A percentile compares a stretch with the other conserved stretches of the same genome.
phyloP scores from a whole-genome alignment of 345 rosid species.

The Euphorbia peplus region DNA sequence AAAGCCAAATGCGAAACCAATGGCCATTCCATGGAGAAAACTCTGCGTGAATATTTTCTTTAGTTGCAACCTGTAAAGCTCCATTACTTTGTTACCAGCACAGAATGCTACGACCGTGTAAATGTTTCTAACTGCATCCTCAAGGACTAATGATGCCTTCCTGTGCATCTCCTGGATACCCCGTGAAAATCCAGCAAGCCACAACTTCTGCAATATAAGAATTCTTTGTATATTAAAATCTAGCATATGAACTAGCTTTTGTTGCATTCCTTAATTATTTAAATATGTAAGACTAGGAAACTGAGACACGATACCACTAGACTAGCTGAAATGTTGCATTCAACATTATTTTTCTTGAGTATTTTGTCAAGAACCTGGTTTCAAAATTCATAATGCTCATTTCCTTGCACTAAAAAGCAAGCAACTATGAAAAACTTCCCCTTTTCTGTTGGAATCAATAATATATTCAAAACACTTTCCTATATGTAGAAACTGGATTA shows the following conservation, averaged over 20 bases:
- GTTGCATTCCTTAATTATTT: background rate
- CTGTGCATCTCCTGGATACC: slow-evolving; percentile 99
- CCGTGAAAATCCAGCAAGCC: slow-evolving; percentile 99
- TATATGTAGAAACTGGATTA: background rate
- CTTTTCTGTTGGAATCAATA: background rate
- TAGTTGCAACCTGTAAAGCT: slow-evolving; percentile 84
- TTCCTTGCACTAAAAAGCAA: background rate
- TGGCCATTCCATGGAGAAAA: slow-evolving; percentile 86
- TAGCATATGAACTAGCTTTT: no score
- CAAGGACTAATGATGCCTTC: slow-evolving; percentile 98
- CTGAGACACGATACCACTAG: no score
- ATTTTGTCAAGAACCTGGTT: background rate
- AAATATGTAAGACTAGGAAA: no score
- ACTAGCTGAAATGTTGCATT: no score
- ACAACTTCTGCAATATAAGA: slow-evolving; percentile 64
- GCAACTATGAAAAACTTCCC: background rate
- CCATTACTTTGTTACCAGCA: slow-evolving; percentile 99
- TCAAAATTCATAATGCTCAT: background rate
- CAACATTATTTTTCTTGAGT: no score
- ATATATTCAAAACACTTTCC: background rate
- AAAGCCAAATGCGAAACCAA: slow-evolving; percentile 96
- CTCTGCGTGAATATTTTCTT: slow-evolving; percentile 79
- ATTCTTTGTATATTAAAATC: background rate
- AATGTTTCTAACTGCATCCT: slow-evolving; percentile 98
- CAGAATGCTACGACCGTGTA: slow-evolving; percentile 99